Conservation (phyloP, 2,329 filamentous ascomycete genomes). For the Akanthomyces muscarius region DNA sequence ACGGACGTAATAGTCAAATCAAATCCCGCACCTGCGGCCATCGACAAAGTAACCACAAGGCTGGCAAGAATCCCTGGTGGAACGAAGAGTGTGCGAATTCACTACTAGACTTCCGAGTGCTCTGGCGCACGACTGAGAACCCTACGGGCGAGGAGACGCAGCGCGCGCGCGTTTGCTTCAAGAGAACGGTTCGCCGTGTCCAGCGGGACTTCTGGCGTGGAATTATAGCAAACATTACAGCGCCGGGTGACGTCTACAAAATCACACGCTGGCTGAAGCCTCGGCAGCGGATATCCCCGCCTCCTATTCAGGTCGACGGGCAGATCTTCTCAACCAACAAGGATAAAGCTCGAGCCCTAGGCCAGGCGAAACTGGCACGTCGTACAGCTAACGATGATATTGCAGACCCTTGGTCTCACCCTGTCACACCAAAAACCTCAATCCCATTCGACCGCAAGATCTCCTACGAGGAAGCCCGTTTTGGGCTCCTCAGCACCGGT, state of each 20-base stretch:
- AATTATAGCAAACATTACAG: not conserved
- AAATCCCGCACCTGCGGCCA: not conserved
- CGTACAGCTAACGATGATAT: too few relatives aligned
- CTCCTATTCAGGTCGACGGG: not conserved
- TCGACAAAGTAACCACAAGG: not conserved
- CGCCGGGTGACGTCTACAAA: slow-evolving; percentile 2
- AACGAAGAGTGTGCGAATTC: slow-evolving; percentile 8
- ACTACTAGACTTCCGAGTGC: not conserved
- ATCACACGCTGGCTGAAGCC: slow-evolving; percentile 5
- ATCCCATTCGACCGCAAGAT: slow-evolving; percentile 20
- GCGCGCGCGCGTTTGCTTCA: not conserved
- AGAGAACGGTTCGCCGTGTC: not conserved
- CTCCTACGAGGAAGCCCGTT: slow-evolving; percentile 19
- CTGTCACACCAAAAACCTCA: not conserved
- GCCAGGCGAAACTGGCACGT: too few relatives aligned
- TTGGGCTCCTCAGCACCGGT: slow-evolving; percentile 20
- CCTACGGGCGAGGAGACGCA: not conserved
- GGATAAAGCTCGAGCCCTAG: too few relatives aligned
- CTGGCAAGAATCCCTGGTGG: slow-evolving; percentile 4
- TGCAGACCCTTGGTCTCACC: not conserved
- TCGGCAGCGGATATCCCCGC: not conserved
- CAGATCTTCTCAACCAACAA: too few relatives aligned
- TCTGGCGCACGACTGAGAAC: not conserved
- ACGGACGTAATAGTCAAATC: slow-evolving; percentile 6
- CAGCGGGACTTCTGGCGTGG: slow-evolving; percentile 2